Base-by-base conservation (phyloP, 2,329 filamentous ascomycete species). In the Fusarium anguioides region DNA sequence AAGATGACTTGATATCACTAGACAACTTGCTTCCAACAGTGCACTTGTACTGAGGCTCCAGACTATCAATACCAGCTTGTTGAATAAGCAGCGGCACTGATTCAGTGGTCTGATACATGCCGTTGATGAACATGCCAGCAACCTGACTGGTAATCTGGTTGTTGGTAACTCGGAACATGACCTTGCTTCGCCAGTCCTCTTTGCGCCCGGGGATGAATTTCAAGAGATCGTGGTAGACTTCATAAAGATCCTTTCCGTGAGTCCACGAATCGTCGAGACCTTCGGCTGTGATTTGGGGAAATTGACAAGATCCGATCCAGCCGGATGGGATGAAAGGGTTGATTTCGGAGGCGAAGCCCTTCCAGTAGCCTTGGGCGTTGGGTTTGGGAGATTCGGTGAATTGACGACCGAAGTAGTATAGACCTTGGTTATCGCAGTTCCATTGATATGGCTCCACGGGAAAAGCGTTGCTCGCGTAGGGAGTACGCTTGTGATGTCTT, bases 91-190 rank as follows among this genome's bases (percentile, higher is more conserved):
- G 73, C 2, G 85, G 83, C 3, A 81, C 73, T 2, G 81, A 71
- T 1, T 76, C 75, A 1, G 77, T 74, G 0, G 77, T 76, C 0
- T 79, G 79, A 78, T 87, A 91, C 88, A 93, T 93, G 57, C 90
- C 92, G 55, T 84, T 81, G 53, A 93, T 83, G 8, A 95, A 76
- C 86, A 93, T 92, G 55, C 89, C 86, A 12, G 90, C 91, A 17
- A 95, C 92, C 77, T 96, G 91, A 71, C 87, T 91, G 4, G 93
- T 96, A 73, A 96, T 95, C 48, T 89, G 83, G 77, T 96, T 96
- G 75, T 92, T 92, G 1, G 92, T 94, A 12, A 95, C 91, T 51
- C 92, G 85, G 77, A 90, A 95, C 46, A 77, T 78, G 31, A 92
- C 82, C 17, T 80, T 81, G 10, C 70, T 66, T 6, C 71, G 66